These are phyloP conservation scores for Osmanthus fragrans DNA, from an alignment of 257 asterid genomes.

Conservation along the genomic window DNA sequence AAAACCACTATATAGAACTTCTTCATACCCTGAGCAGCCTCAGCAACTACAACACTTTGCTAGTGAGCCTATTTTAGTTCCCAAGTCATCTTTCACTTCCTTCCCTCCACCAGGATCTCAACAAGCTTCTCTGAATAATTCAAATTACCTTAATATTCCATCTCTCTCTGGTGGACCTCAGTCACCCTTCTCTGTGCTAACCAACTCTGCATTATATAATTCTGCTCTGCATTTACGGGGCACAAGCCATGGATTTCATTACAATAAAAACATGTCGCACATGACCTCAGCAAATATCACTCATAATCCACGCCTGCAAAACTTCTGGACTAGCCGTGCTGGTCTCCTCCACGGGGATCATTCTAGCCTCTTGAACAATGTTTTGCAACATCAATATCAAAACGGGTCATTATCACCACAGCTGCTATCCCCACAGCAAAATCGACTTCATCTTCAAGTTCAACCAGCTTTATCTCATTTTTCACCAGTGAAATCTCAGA, in stretches of 20 bases:
- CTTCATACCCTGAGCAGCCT: slow-evolving; percentile 75
- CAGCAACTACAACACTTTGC: slow-evolving; percentile 68
- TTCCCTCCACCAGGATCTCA: slow-evolving; percentile 77
- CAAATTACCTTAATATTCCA: slow-evolving; percentile 48
- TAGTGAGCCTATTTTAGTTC: slow-evolving; percentile 81
- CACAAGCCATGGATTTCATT: slow-evolving; percentile 52
- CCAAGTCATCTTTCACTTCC: slow-evolving; percentile 79
- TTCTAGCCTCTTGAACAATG: slow-evolving; percentile 53
- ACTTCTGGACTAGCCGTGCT: slow-evolving; percentile 56
- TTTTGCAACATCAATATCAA: slow-evolving; percentile 66
- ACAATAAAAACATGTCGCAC: slow-evolving; percentile 51
- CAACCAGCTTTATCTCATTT: slow-evolving; percentile 71
- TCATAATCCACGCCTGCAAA: slow-evolving; percentile 51
- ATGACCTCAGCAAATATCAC: slow-evolving; percentile 42
- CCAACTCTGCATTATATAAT: slow-evolving; percentile 50
- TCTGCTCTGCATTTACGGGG: slow-evolving; percentile 51
- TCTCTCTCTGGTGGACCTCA: slow-evolving; percentile 62
- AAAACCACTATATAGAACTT: slow-evolving; percentile 68
- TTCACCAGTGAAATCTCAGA: slow-evolving; percentile 63
- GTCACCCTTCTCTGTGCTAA: slow-evolving; percentile 49
- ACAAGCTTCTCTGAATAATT: slow-evolving; percentile 56
- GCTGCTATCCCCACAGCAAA: slow-evolving; percentile 59
- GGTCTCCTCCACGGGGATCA: slow-evolving; percentile 64
- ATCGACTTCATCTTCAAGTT: slow-evolving; percentile 53
- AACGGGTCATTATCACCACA: slow-evolving; percentile 63